phyloP scores from a whole-genome alignment of 768 basidiomycete species.

The Candolleomyces aberdarensis region DNA sequence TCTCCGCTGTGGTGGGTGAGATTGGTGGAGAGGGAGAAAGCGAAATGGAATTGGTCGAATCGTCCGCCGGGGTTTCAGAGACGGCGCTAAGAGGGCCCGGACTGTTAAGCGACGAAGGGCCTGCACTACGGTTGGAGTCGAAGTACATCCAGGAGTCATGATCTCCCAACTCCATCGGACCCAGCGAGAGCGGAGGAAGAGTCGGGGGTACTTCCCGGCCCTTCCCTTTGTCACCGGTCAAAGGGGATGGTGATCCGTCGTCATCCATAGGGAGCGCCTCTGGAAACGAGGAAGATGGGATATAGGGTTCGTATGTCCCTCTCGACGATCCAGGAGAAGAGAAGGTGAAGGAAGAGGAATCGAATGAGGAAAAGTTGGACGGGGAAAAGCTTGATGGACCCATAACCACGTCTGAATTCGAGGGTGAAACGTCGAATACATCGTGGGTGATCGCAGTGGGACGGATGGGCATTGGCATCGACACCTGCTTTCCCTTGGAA shows the following conservation, averaged over 20 bases:
- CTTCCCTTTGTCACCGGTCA: conserved; percentile 44
- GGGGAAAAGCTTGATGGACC: conserved; percentile 19
- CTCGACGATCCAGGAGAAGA: conserved; percentile 20
- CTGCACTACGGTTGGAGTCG: conserved; percentile 29
- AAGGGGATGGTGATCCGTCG: conserved; percentile 12
- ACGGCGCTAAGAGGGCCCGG: conserved; percentile 14
- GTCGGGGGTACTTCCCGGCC: conserved; percentile 60
- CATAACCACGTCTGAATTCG: neutral
- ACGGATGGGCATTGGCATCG: conserved; percentile 51
- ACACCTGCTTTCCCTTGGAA: conserved; percentile 49
- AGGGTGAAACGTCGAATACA: conserved; percentile 34
- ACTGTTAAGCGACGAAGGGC: conserved; percentile 35
- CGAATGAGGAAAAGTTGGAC: conserved; percentile 23
- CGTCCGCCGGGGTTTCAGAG: conserved; percentile 13
- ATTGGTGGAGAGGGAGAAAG: conserved; percentile 14
- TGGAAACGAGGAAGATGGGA: conserved; percentile 12
- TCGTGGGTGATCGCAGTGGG: conserved; percentile 33
- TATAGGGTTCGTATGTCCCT: conserved; percentile 13
- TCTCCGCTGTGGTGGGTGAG: conserved; percentile 14
- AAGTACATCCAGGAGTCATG: conserved; percentile 37
- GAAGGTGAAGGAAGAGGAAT: conserved; percentile 21
- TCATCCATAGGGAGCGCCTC: conserved; percentile 13
- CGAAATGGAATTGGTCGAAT: neutral
- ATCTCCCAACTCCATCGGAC: conserved; percentile 50
- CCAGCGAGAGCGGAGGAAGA: conserved; percentile 65